phyloP scores from a whole-genome alignment of 1,284 basidiomycete species.

The Sanghuangporus weigelae region DNA sequence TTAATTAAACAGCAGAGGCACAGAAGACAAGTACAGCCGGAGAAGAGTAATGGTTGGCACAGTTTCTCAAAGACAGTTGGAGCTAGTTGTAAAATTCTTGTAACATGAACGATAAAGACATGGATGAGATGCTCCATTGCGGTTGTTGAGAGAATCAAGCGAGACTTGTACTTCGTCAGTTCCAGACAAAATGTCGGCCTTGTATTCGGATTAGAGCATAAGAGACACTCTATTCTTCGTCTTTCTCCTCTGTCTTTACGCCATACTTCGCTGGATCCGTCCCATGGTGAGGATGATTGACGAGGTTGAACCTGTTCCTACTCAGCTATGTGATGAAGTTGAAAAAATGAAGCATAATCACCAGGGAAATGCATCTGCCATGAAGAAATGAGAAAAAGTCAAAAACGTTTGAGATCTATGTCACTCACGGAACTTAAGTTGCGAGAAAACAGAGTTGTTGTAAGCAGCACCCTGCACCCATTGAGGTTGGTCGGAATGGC shows the following conservation, averaged over 20 bases:
- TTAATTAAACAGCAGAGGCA: too few relatives aligned
- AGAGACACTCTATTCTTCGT: constrained; percentile 6
- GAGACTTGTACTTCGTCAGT: not conserved
- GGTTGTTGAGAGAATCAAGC: too few relatives aligned
- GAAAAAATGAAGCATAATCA: constrained; percentile 29
- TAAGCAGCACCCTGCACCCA: constrained; percentile 90
- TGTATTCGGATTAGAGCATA: not conserved
- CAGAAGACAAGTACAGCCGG: too few relatives aligned
- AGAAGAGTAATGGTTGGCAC: too few relatives aligned
- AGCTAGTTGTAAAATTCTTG: too few relatives aligned
- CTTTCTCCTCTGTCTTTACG: constrained; percentile 25
- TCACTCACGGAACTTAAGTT: constrained; percentile 84
- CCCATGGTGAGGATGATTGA: constrained; percentile 86
- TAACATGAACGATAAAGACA: too few relatives aligned
- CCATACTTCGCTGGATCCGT: constrained; percentile 80
- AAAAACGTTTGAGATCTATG: not conserved
- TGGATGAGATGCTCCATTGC: too few relatives aligned
- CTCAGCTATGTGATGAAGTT: not conserved
- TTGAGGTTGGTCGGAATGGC: constrained; percentile 73
- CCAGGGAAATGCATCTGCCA: constrained; percentile 66
- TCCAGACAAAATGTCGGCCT: not conserved
- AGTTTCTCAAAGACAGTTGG: too few relatives aligned
- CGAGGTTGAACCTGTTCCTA: constrained; percentile 77
- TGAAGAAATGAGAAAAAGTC: not conserved
- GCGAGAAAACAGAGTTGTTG: constrained; percentile 90